Evolutionary conservation across 192 early-diverging fungal species (phyloP).

Genomic region (Rhizoclosmatium globosum): DNA sequence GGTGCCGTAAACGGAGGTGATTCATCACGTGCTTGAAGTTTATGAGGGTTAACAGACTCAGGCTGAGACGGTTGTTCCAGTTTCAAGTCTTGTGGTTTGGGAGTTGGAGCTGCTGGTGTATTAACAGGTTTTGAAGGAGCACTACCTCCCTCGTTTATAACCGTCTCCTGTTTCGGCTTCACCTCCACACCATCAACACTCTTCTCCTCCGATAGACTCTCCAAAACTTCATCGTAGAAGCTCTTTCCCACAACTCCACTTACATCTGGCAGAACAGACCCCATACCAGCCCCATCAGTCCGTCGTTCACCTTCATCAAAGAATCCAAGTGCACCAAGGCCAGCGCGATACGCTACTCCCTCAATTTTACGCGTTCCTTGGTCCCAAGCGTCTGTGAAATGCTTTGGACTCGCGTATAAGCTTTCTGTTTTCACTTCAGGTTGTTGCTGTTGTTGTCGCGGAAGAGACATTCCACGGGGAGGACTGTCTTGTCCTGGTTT

Average conservation of each 20-base stretch:
- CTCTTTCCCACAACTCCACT: not conserved
- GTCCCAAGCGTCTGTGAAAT: conserved; percentile 18
- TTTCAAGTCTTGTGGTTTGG: too few relatives aligned
- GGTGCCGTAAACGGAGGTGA: too few relatives aligned
- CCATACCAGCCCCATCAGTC: not conserved
- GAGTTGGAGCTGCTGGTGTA: too few relatives aligned
- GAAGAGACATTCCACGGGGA: conserved; percentile 16
- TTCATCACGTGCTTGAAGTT: too few relatives aligned
- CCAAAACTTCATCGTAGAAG: conserved; percentile 17
- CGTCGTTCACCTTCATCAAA: conserved; percentile 11
- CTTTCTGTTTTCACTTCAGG: not conserved
- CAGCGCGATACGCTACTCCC: conserved; percentile 19
- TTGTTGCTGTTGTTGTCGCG: not conserved
- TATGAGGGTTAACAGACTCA: too few relatives aligned
- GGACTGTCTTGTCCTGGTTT: conserved; percentile 25
- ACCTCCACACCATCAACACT: not conserved
- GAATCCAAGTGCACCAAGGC: conserved; percentile 10
- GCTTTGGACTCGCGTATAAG: not conserved
- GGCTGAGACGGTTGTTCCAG: too few relatives aligned
- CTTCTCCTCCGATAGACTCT: not conserved
- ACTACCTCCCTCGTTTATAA: too few relatives aligned
- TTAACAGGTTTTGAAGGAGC: too few relatives aligned
- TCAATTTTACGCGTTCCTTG: conserved; percentile 3
- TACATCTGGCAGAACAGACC: not conserved
- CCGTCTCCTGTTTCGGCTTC: not conserved